Percentiles rank a stretch among this genome's conserved stretches.
phyloP scores from a whole-genome alignment of 225 moss, liverwort and hornwort genomes.

The Marchantia paleacea region DNA sequence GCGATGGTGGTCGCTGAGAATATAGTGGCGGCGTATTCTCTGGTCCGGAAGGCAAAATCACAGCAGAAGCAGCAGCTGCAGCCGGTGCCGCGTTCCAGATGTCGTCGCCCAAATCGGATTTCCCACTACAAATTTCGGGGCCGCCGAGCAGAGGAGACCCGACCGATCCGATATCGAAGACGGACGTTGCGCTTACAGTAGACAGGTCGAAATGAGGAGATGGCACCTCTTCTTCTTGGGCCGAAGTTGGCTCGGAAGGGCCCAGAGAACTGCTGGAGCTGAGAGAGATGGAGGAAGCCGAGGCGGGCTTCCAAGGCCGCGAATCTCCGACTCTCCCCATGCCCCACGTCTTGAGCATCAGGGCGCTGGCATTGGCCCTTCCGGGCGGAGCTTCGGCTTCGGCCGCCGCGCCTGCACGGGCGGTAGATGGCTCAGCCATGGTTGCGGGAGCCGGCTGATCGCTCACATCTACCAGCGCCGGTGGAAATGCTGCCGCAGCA shows the following conservation, averaged over 20 bases:
- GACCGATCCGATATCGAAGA: conserved; percentile 61
- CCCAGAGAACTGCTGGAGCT: conserved; percentile 11
- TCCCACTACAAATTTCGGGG: conserved; percentile 10
- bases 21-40: background rate
- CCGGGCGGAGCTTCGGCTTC: background rate
- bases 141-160: conserved; percentile 52
- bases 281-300: conserved; percentile 4
- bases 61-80: conserved; percentile 25
- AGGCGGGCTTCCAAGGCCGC: background rate
- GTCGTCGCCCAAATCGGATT: background rate
- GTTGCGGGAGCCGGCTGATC: conserved; percentile 10
- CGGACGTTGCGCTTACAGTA: conserved; percentile 45
- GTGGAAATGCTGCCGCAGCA: background rate
- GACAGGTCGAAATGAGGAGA: conserved; percentile 29
- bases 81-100: background rate
- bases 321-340: background rate
- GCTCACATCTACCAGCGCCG: background rate
- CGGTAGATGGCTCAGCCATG: background rate
- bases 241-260: background rate
- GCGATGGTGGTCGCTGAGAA: background rate
- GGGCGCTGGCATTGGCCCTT: conserved; percentile 8
- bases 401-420: no score
- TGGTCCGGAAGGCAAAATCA: conserved; percentile 20
- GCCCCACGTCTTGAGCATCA: background rate
- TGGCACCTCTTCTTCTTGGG: conserved; percentile 9